Base-by-base conservation (phyloP, 2,329 filamentous ascomycete genomes). In the Aspergillus pseudotamarii region DNA sequence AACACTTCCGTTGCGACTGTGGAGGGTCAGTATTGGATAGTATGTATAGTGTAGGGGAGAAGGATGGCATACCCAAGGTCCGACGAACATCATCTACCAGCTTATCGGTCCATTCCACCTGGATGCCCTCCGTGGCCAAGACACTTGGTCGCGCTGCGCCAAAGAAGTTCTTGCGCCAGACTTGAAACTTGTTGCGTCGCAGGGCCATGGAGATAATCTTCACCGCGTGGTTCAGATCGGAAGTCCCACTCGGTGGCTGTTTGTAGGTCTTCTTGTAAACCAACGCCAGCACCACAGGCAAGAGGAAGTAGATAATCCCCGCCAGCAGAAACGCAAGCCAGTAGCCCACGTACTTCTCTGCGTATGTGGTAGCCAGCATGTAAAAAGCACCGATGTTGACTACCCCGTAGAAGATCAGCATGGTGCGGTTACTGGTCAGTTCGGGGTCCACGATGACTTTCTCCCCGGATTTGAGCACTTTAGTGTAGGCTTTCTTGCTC, bases 381-480 rank as follows among this genome's bases (percentile, higher is more conserved):
- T 70, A 75, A 61, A 78, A 75, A 14, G 74, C 75, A 30, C 77
- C 77, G 1, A 78, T 62, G 23, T 75, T 75, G 19, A 74, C 64
- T 16, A 74, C 68, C 0, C 69, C 68, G 50, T 79, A 80, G 63
- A 79, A 80, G 21, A 75, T 66, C 0, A 79, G 65, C 72, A 75
- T 73, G 10, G 74, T 72, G 4, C 77, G 71, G 30, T 74, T 76
- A 2, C 80, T 72, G 0, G 81, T 83, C 2, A 75, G 73, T 64
- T 82, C 81, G 0, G 81, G 82, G 57, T 84, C 82, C 19, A 83
- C 78, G 34, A 84, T 78, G 34, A 82, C 80, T 61, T 76, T 77
- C 65, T 83, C 81, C 1, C 81, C 81, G 12, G 73, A 77, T 60
- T 78, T 75, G 8, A 84, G 74, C 1, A 76, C 76, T 65, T 79